These are phyloP conservation scores for Podaxis sp. DNA, from an alignment of 768 basidiomycete species.

Conservation along the genomic window DNA sequence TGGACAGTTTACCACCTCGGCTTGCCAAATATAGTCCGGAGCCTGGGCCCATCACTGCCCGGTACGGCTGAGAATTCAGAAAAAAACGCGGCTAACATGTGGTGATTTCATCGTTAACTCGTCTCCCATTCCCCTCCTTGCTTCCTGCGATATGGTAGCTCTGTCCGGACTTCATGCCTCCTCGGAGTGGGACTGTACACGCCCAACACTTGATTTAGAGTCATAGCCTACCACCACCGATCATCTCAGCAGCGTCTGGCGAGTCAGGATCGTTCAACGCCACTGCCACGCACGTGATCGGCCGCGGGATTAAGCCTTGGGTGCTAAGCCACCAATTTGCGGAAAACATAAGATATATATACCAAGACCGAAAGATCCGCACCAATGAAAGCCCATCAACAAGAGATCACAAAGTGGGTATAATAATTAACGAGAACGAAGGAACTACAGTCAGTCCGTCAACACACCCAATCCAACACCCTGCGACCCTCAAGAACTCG, in stretches of 20 bases:
- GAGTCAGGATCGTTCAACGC: not conserved
- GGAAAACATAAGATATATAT: not conserved
- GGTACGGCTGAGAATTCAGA: not conserved
- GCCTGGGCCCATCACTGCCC: not conserved
- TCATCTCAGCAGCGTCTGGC: not conserved
- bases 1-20: not conserved
- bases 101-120: constrained; percentile 4
- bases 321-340: not conserved
- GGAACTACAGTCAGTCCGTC: not conserved
- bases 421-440: not conserved
- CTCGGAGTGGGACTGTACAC: not conserved
- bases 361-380: not conserved
- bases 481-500: not conserved
- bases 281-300: not conserved
- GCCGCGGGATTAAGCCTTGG: not conserved
- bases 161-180: not conserved
- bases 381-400: not conserved
- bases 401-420: not conserved
- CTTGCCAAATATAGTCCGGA: constrained; percentile 8
- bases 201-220: too few relatives aligned
- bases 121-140: not conserved
- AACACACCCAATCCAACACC: not conserved
- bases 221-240: too few relatives aligned
- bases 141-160: too few relatives aligned
- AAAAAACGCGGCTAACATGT: constrained; percentile 6